Evolutionary conservation across 257 asterid species (phyloP).

Genomic region (Henckelia pumila): DNA sequence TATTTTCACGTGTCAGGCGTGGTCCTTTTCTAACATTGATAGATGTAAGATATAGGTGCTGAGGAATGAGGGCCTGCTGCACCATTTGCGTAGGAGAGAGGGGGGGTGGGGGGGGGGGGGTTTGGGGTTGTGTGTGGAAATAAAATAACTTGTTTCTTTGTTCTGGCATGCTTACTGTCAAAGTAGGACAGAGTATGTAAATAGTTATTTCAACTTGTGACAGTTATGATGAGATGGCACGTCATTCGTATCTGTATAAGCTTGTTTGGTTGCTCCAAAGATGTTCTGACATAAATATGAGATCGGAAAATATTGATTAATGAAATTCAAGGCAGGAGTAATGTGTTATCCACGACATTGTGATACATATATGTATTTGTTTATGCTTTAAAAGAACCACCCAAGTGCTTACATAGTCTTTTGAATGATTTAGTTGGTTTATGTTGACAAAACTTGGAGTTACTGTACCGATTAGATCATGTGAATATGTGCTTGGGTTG

Average conservation of each 20-base stretch:
- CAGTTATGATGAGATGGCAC: neutral
- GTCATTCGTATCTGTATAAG: neutral
- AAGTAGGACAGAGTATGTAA: neutral
- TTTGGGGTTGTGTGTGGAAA: neutral
- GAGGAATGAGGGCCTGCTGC: neutral
- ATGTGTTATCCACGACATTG: neutral
- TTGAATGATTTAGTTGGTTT: slow-evolving; percentile 1
- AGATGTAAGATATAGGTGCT: neutral
- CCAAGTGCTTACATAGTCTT: neutral
- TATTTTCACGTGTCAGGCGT: slow-evolving; percentile 2
- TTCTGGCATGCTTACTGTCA: neutral
- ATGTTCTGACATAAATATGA: neutral
- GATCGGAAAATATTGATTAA: neutral
- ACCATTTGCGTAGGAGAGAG: neutral
- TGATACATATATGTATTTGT: neutral
- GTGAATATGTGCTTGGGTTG: neutral
- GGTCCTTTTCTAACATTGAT: neutral
- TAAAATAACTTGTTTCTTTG: neutral
- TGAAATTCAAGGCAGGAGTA: neutral
- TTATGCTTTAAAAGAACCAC: neutral
- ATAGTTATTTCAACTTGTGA: neutral
- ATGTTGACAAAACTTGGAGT: neutral
- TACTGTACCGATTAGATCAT: slow-evolving; percentile 2
- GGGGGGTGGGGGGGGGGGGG: too few species aligned
- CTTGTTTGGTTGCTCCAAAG: neutral